Evolutionary conservation across 75 land plant species (phyloP), one percentile per base, ranked within the genome.

Genomic region (Pinus taeda): DNA sequence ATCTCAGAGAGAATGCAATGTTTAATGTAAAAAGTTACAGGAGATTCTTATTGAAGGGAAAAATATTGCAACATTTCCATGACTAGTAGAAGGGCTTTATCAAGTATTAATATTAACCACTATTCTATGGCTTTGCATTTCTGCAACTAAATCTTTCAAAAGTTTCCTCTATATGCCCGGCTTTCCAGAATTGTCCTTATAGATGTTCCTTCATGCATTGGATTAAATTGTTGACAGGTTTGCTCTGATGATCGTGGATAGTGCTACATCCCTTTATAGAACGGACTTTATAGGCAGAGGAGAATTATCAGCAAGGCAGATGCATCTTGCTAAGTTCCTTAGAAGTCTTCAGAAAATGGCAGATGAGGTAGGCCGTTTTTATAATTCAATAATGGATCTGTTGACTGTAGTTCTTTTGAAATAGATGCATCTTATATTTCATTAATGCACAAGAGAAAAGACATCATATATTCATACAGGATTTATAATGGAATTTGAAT

Each of bases 231-330:
- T 69, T 39, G 49, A 56, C 81, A 94, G 95, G 88, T 96, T 96
- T 84, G 97, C 98, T 73, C 83, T 96, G 65, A 92, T 96, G 98
- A 81, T 94, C 39, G 90, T 96, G 55, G 99, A 96, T 57, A 96
- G 98, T 81, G 99, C 98, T 8, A 96, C 99, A 53, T 90, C 97
- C 57, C 88, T 96, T 12, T 96, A 96, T 59, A 85, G 99, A 77
- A 94, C 99, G 61, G 98, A 96, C 77, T 96, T 94, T 75, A 83
- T 90, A 17, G 99, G 99, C 39, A 88, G 99, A 39, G 99, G 98
- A 53, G 99, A 96, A 77, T 75, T 96, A 3, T 92, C 99, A 17
- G 98, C 99, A 3, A 89, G 98, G 42, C 99, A 96, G 85, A 92
- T 96, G 95, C 99, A 94, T 83, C 97, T 96, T 74, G 99, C 93